These are phyloP conservation scores for Dichomitus squalens DNA, from an alignment of 1,284 basidiomycete species.

Conservation along the genomic window DNA sequence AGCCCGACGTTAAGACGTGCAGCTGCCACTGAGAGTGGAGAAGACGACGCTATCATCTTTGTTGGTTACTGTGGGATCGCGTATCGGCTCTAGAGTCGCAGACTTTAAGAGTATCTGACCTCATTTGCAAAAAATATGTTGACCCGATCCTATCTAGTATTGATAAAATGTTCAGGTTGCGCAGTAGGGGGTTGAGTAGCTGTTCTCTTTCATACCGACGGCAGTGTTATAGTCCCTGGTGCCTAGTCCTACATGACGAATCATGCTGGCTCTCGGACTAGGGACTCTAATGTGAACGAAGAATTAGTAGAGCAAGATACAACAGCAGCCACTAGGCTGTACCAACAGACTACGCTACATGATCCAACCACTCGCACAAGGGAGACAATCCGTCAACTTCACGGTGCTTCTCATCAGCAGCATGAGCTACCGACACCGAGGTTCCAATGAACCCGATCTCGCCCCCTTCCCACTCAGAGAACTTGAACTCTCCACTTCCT, in stretches of 20 bases:
- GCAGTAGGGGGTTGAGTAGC: no score
- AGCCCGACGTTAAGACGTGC: constrained; percentile 29
- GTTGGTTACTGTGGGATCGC: no score
- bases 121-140: no score
- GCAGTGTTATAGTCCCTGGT: no score
- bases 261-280: no score
- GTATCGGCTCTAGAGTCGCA: no score
- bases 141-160: no score
- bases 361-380: constrained; percentile 54
- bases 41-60: not conserved
- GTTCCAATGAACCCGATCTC: constrained; percentile 67
- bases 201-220: no score
- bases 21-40: constrained; percentile 23
- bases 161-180: no score
- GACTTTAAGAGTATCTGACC: no score
- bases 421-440: constrained; percentile 47
- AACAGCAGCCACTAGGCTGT: not conserved
- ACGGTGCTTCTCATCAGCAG: constrained; percentile 36
- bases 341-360: constrained; percentile 27
- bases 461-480: constrained; percentile 80
- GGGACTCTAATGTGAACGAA: no score
- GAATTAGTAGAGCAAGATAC: not conserved
- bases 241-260: no score
- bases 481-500: constrained; percentile 57
- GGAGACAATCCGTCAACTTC: constrained; percentile 43